Base-by-base conservation (phyloP, 352 stramenopile genomes). In the Lagenidium giganteum region DNA sequence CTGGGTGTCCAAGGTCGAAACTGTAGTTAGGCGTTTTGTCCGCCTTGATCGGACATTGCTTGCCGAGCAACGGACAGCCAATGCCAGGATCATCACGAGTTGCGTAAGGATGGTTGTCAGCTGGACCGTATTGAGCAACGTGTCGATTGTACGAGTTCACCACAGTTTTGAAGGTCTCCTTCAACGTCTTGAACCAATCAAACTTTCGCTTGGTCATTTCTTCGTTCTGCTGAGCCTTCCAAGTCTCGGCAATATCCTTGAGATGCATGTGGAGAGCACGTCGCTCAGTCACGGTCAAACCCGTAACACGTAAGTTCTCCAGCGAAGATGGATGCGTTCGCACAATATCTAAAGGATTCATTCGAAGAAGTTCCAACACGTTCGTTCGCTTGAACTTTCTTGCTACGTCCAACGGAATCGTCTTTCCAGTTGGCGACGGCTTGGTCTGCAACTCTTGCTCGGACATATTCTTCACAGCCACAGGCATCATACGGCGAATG, bases 321-420 rank as follows among this genome's bases (percentile, higher is more conserved):
- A 97, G 62, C 35, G 91, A 72, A 17, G 86, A 93, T 7, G 88
- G 88, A 47, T 96, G 86, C 39, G 87, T 95, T 57, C 85, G 79
- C 18, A 74, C 75, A 51, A 97, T 91, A 42, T 95, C 83, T 42
- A 67, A 63, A 5, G 88, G 88, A 37, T 95, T 70, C 64, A 89
- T 72, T 42, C 88, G 83, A 27, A 97, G 57, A 33, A 96, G 54
- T 60, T 96, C 81, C 1, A 97, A 54, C 3, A 97, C 83, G 60
- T 96, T 96, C 23, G 84, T 95, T 55, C 89, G 77, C 62, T 97
- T 97, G 49, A 86, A 96, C 68, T 95, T 96, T 30, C 84, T 77
- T 23, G 86, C 87, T 34, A 94, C 64, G 24, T 87, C 75, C 32
- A 78, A 71, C 11, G 83, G 64, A 27, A 97, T 59, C 34, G 72